Percentiles rank a stretch among this genome's conserved stretches.
Evolutionary conservation across 331 rosid species (phyloP).

Genomic region (Malus hybrid): DNA sequence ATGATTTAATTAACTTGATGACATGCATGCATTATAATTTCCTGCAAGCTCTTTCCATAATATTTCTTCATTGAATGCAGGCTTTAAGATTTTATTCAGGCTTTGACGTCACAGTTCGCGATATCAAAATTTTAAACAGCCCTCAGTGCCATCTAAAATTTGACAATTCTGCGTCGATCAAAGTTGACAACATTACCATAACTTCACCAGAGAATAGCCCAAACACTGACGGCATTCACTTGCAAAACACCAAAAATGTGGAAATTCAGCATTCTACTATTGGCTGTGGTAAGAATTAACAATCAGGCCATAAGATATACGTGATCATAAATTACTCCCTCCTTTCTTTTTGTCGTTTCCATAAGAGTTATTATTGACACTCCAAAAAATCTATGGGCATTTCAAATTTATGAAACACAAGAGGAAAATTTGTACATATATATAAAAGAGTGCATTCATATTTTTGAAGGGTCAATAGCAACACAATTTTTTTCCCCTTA

Average conservation of each 20-base stretch:
- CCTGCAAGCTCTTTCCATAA: background rate
- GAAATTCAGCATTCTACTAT: slow-evolving; percentile 71
- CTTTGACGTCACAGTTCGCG: slow-evolving; percentile 42
- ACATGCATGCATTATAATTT: background rate
- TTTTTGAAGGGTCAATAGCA: no score
- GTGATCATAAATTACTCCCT: background rate
- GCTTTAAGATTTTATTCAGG: slow-evolving; percentile 87
- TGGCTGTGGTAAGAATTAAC: slow-evolving; percentile 46
- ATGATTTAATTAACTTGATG: background rate
- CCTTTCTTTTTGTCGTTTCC: background rate
- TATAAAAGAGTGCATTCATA: no score
- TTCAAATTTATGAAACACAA: background rate
- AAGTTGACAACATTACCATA: slow-evolving; percentile 60
- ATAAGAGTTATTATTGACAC: no score
- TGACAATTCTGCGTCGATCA: slow-evolving; percentile 59
- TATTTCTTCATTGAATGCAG: slow-evolving; percentile 24
- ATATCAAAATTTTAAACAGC: slow-evolving; percentile 68
- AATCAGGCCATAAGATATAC: background rate
- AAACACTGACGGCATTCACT: slow-evolving; percentile 92
- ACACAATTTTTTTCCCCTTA: no score
- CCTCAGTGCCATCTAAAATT: slow-evolving; percentile 90
- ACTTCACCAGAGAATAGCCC: slow-evolving; percentile 79
- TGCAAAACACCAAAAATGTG: slow-evolving; percentile 80
- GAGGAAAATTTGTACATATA: background rate
- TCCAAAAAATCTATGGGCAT: background rate